A percentile compares a stretch with the other conserved stretches of the same genome.
Evolutionary conservation across 164 flowering plant genomes (phyloP).

Genomic region (Chimonanthus praecox): DNA sequence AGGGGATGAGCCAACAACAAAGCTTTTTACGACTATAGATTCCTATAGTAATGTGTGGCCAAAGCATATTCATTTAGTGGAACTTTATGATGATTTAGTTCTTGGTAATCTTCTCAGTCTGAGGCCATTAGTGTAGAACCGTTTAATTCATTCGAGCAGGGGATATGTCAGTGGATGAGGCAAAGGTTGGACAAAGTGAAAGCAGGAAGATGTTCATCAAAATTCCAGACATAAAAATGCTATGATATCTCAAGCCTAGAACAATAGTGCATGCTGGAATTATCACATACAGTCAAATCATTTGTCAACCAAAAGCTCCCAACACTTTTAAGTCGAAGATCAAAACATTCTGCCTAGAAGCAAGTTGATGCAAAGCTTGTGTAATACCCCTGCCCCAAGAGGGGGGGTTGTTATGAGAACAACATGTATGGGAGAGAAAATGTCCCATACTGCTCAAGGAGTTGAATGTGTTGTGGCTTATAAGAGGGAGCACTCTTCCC

Average conservation of each 20-base stretch:
- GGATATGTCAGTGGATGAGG: constrained; percentile 18
- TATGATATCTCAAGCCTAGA: constrained; percentile 42
- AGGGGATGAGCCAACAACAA: constrained; percentile 64
- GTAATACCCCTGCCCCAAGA: too few species aligned
- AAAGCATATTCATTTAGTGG: constrained; percentile 21
- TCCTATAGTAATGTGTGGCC: constrained; percentile 10
- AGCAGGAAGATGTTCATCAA: constrained; percentile 25
- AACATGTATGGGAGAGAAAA: too few species aligned
- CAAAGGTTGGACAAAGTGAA: constrained; percentile 35
- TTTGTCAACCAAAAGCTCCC: constrained; percentile 42
- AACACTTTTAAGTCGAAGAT: constrained; percentile 28
- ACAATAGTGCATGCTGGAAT: constrained; percentile 44
- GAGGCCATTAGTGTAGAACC: constrained; percentile 25
- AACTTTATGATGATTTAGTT: constrained; percentile 13
- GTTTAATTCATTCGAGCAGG: constrained; percentile 33
- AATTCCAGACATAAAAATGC: constrained; percentile 43
- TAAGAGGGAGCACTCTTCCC: too few species aligned
- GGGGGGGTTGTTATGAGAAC: too few species aligned
- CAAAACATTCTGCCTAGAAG: constrained; percentile 38
- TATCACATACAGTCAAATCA: constrained; percentile 37
- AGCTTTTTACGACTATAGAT: constrained; percentile 25
- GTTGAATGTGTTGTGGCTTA: too few species aligned
- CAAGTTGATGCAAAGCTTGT: constrained; percentile 51
- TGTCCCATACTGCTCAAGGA: too few species aligned
- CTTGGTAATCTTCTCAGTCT: constrained; percentile 24